These are phyloP conservation scores for Paraphoma chrysanthemicola DNA, from an alignment of 2,329 filamentous ascomycete species.

Conservation along the genomic window DNA sequence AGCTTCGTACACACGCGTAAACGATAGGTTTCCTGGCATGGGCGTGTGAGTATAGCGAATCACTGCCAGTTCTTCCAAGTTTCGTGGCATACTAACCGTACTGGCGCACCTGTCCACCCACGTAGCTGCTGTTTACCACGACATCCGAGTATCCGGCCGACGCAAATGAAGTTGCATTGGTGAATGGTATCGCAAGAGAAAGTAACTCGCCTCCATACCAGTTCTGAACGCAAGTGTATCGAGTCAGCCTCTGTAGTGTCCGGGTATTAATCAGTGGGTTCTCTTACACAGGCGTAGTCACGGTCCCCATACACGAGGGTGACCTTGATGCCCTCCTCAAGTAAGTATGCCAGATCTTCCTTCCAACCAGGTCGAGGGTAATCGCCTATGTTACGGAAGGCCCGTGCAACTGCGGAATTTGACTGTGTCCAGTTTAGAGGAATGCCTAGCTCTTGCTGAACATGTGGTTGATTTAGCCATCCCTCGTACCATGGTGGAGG, in stretches of 20 bases:
- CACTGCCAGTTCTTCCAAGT: no score
- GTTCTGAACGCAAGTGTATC: constrained; percentile 39
- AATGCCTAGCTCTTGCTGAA: constrained; percentile 63
- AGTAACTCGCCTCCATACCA: constrained; percentile 79
- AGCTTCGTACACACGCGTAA: constrained; percentile 60
- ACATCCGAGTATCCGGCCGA: constrained; percentile 76
- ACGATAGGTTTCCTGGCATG: constrained; percentile 58
- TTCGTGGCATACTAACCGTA: constrained; percentile 58
- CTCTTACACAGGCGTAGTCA: constrained; percentile 51
- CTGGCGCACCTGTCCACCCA: constrained; percentile 76
- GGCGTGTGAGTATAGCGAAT: no score
- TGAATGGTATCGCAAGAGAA: constrained; percentile 62
- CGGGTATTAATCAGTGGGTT: not conserved
- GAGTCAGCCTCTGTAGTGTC: not conserved
- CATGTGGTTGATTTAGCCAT: constrained; percentile 64
- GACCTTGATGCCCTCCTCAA: constrained; percentile 55
- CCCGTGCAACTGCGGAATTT: constrained; percentile 50
- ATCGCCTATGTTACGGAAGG: constrained; percentile 59
- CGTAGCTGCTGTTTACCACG: constrained; percentile 70
- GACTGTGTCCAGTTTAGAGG: constrained; percentile 64
- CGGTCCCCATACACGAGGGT: constrained; percentile 41
- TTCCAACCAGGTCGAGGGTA: constrained; percentile 57
- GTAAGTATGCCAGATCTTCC: constrained; percentile 59
- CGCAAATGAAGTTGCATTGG: constrained; percentile 64
- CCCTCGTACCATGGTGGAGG: constrained; percentile 56